phyloP scores from a whole-genome alignment of 2,329 filamentous ascomycete species.

The Drechmeria coniospora region DNA sequence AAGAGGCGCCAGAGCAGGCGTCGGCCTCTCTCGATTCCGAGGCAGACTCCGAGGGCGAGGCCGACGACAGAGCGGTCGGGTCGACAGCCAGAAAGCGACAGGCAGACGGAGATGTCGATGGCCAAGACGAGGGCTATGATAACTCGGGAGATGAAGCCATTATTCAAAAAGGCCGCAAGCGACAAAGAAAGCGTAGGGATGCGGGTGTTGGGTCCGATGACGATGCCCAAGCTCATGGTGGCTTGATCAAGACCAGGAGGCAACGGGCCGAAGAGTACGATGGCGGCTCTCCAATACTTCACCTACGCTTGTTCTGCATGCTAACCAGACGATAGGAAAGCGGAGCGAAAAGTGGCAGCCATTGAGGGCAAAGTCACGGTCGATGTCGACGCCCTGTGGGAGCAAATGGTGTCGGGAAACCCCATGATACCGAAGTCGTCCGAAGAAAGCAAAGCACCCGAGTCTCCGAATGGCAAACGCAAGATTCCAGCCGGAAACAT shows the following conservation, averaged over 20 bases:
- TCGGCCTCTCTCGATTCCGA: constrained; percentile 36
- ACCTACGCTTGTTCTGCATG: not conserved
- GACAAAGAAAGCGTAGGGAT: constrained; percentile 27
- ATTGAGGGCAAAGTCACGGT: constrained; percentile 47
- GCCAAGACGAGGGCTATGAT: constrained; percentile 36
- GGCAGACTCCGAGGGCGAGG: too few relatives aligned
- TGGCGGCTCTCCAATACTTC: constrained; percentile 1
- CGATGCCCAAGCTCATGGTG: constrained; percentile 43
- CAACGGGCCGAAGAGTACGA: constrained; percentile 50
- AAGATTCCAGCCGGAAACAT: too few relatives aligned
- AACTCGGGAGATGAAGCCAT: constrained; percentile 62
- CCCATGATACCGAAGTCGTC: not conserved
- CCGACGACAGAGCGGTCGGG: constrained; percentile 20
- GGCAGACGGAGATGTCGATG: constrained; percentile 8
- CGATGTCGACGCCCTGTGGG: constrained; percentile 58
- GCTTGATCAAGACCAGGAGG: constrained; percentile 56
- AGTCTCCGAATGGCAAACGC: too few relatives aligned
- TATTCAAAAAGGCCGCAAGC: constrained; percentile 45
- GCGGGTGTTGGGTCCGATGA: constrained; percentile 25
- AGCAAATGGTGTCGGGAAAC: constrained; percentile 41
- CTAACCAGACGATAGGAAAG: constrained; percentile 27
- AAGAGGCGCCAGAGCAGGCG: constrained; percentile 29
- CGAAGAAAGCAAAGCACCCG: constrained; percentile 6
- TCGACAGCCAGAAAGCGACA: constrained; percentile 11
- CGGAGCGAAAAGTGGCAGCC: constrained; percentile 36